These are phyloP conservation scores for Lanzia echinophila DNA, from an alignment of 2,329 filamentous ascomycete genomes.

Conservation along the genomic window DNA sequence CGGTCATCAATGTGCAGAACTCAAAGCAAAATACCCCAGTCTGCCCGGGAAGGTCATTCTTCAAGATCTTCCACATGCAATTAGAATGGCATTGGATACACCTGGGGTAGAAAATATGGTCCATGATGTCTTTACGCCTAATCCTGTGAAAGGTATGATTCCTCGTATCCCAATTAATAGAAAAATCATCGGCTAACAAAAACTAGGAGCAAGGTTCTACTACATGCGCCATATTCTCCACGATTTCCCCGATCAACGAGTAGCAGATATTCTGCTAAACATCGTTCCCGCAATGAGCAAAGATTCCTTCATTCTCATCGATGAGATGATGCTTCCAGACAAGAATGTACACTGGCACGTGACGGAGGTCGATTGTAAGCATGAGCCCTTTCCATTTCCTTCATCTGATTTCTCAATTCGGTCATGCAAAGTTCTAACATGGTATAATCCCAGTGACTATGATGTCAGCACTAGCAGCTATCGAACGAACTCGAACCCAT, in stretches of 20 bases:
- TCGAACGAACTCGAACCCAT: constrained; percentile 9
- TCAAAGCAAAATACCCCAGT: constrained; percentile 30
- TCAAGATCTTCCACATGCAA: constrained; percentile 33
- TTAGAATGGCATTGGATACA: constrained; percentile 20
- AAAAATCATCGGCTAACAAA: background rate
- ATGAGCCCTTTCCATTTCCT: background rate
- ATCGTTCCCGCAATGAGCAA: background rate
- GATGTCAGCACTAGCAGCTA: constrained; percentile 26
- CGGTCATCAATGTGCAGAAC: constrained; percentile 33
- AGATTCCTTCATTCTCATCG: constrained; percentile 32
- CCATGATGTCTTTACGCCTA: constrained; percentile 26
- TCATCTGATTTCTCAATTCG: background rate
- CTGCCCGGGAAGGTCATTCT: constrained; percentile 33
- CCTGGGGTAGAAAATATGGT: constrained; percentile 28
- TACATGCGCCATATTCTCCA: constrained; percentile 36
- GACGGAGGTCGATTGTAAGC: background rate
- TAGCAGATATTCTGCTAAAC: constrained; percentile 4
- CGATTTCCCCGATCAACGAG: constrained; percentile 32
- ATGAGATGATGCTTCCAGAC: constrained; percentile 38
- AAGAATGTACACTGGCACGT: background rate
- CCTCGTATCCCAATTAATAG: background rate
- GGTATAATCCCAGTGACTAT: constrained; percentile 21
- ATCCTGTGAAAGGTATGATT: constrained; percentile 24
- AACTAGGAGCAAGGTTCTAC: constrained; percentile 26
- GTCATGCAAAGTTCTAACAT: background rate